phyloP scores from a whole-genome alignment of 2,329 filamentous ascomycete species.

The Rutstroemia sydowiana region DNA sequence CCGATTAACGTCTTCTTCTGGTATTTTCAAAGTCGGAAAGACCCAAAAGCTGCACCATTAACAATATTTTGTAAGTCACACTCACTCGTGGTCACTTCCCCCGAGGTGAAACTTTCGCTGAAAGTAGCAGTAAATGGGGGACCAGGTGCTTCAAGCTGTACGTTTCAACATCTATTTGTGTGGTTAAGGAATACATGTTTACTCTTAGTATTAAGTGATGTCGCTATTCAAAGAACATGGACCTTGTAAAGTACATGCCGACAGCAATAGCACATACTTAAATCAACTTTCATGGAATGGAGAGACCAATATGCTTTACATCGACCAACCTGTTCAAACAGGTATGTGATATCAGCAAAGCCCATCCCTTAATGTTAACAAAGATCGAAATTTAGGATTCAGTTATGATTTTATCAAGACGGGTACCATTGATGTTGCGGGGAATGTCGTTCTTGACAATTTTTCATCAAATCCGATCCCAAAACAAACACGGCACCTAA shows the following conservation, averaged over 20 bases:
- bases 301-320: conserved; percentile 42
- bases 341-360: conserved; percentile 5
- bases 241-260: conserved; percentile 30
- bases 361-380: background rate
- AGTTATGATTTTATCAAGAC: background rate
- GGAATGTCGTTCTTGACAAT: background rate
- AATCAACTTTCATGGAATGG: conserved; percentile 56
- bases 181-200: background rate
- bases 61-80: conserved; percentile 46
- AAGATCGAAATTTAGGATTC: background rate
- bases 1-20: conserved; percentile 30
- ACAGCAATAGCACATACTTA: conserved; percentile 38
- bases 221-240: conserved; percentile 54
- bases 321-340: conserved; percentile 37
- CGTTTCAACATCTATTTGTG: background rate
- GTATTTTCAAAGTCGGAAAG: conserved; percentile 35
- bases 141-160: conserved; percentile 39
- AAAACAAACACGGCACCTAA: too few species aligned
- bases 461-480: background rate
- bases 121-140: conserved; percentile 48
- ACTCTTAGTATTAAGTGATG: conserved; percentile 30
- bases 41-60: conserved; percentile 39
- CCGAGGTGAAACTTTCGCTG: too few species aligned
- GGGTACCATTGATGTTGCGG: background rate
- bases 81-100: too few species aligned